Evolutionary conservation across 768 basidiomycete species (phyloP), one percentile per base, ranked within the genome.

Genomic region (Boletus edulis): DNA sequence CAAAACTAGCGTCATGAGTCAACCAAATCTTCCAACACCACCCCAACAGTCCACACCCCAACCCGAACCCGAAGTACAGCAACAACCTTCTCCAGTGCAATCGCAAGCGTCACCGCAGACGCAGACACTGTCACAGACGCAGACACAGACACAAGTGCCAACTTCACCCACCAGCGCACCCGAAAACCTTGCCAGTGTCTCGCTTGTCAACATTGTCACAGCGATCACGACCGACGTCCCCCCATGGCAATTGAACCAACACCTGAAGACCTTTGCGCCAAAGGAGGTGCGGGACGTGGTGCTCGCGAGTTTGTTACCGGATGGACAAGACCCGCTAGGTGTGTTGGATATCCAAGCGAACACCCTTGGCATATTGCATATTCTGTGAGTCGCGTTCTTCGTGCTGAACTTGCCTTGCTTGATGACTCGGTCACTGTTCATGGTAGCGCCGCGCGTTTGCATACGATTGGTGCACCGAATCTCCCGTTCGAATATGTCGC

Each of bases 331-430:
- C 67, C 91, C 91, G 10, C 64, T 93, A 48, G 52, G 71, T 3
- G 66, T 86, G 10, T 70, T 93, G 35, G 79, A 86, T 62, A 68
- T 82, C 24, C 68, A 73, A 31, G 63, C 62, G 31, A 80, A 89
- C 65, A 86, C 88, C 1, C 67, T 92, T 4, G 86, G 83, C 0
- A 78, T 83, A 40, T 68, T 92, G 40, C 87, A 84, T 61, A 88
- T 93, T 42, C 66, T 93, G 90, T 91, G 60, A 72, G 87, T 76
- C 31, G 18, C 17, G 39, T 20, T 6, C 2, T 18, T 39, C 34
- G 18, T 6, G 31, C 7, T 6, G 12, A 29, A 22, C 5, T 4
- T 9, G 5, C 20, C 13, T 22, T 17, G 17, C 38, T n/a, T 31
- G 22, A 46, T 37, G 46, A 43, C 32, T 11, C 6, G 27, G 24